These are phyloP conservation scores for Aspergillus sp. DNA, from an alignment of 2,329 filamentous ascomycete genomes.

Conservation along the genomic window DNA sequence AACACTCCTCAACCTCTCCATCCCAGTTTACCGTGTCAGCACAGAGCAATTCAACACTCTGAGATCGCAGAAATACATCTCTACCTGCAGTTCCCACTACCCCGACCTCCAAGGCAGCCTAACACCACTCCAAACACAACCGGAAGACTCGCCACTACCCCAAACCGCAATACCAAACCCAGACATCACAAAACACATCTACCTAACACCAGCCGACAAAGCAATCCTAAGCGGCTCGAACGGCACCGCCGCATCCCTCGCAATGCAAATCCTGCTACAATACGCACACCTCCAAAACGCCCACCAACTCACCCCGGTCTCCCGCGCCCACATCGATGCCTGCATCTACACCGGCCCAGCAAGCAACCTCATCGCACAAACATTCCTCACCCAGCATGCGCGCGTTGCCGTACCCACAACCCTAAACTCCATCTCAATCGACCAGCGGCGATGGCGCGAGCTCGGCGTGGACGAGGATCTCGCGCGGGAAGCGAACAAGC, in stretches of 20 bases:
- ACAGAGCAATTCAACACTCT: background rate
- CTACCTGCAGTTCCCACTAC: background rate
- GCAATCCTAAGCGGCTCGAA: constrained; percentile 29
- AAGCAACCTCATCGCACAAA: constrained; percentile 38
- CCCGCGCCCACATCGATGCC: constrained; percentile 46
- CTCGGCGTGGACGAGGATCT: constrained; percentile 35
- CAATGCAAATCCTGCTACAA: constrained; percentile 41
- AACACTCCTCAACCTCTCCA: constrained; percentile 40
- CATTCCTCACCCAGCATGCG: constrained; percentile 33
- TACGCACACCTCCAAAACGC: constrained; percentile 39
- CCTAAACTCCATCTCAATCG: constrained; percentile 47
- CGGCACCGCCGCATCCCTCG: constrained; percentile 35
- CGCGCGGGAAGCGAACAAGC: constrained; percentile 29
- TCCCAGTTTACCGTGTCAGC: constrained; percentile 38
- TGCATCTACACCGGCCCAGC: constrained; percentile 46
- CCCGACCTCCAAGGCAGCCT: too few relatives aligned
- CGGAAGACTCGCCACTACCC: background rate
- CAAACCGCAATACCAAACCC: background rate
- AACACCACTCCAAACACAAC: background rate
- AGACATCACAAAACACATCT: constrained; percentile 6
- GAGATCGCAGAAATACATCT: background rate
- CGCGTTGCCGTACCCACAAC: constrained; percentile 42
- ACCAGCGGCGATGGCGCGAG: constrained; percentile 41
- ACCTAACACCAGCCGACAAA: constrained; percentile 23
- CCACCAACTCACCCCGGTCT: constrained; percentile 35